Percentiles rank a stretch among this genome's conserved stretches.
phyloP scores from a whole-genome alignment of 345 rosid genomes.

The Luvunga scandens region DNA sequence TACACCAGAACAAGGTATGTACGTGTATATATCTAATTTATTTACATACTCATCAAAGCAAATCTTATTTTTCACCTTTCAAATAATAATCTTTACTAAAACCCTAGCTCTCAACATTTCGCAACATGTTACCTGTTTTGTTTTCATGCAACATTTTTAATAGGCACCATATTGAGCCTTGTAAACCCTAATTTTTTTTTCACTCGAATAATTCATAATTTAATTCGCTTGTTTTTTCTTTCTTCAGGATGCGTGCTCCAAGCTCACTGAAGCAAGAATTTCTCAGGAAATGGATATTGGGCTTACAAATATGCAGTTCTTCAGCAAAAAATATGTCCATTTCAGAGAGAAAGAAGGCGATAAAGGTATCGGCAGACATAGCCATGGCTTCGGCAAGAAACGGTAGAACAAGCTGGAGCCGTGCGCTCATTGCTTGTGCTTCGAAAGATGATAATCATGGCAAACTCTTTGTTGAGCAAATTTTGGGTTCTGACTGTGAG shows the following conservation, averaged over 20 bases:
- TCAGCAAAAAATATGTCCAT: slow-evolving; percentile 43
- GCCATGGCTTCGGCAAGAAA: slow-evolving; percentile 82
- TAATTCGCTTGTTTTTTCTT: background rate
- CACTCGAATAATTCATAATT: background rate
- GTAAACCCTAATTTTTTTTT: background rate
- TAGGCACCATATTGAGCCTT: background rate
- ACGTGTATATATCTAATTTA: slow-evolving; percentile 4
- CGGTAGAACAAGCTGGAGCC: slow-evolving; percentile 75
- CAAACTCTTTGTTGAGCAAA: slow-evolving; percentile 39
- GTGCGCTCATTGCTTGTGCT: slow-evolving; percentile 63
- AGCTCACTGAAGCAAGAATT: slow-evolving; percentile 55
- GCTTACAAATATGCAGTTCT: slow-evolving; percentile 45
- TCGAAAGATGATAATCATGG: slow-evolving; percentile 26
- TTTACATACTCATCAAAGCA: background rate
- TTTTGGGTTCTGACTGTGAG: slow-evolving; percentile 36
- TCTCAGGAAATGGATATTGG: slow-evolving; percentile 74
- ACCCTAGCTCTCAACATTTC: background rate
- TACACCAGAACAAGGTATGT: slow-evolving; percentile 20
- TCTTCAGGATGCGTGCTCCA: slow-evolving; percentile 47
- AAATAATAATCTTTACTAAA: background rate
- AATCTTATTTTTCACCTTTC: background rate
- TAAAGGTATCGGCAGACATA: slow-evolving; percentile 80
- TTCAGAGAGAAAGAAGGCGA: slow-evolving; percentile 63
- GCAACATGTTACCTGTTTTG: background rate
- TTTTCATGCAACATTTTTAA: background rate